A percentile compares a stretch with the other conserved stretches of the same genome.
Evolutionary conservation across 306 rosid genomes (phyloP).

Genomic region (Trifolium pratense): DNA sequence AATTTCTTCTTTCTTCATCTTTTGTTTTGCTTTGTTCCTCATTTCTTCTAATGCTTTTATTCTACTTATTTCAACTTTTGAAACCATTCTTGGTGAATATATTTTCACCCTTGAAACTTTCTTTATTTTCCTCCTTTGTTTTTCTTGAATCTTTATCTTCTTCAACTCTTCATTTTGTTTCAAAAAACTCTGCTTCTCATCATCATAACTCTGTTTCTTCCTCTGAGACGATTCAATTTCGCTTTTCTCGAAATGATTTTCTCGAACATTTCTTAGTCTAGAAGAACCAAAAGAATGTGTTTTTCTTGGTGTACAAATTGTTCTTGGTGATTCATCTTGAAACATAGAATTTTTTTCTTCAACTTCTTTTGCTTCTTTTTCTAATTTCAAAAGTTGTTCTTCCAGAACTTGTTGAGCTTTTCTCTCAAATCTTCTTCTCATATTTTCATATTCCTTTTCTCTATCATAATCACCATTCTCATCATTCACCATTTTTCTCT

Average conservation of each 20-base stretch:
- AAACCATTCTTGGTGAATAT: slow-evolving; percentile 69
- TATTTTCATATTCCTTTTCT: slow-evolving; percentile 49
- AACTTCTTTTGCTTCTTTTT: slow-evolving; percentile 40
- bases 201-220: slow-evolving; percentile 5
- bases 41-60: slow-evolving; percentile 72
- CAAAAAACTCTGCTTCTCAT: slow-evolving; percentile 33
- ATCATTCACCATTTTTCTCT: slow-evolving; percentile 42
- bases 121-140: slow-evolving; percentile 58
- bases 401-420: slow-evolving; percentile 48
- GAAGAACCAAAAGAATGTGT: slow-evolving; percentile 42
- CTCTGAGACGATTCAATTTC: slow-evolving; percentile 27
- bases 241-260: slow-evolving; percentile 39
- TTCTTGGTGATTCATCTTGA: slow-evolving; percentile 51
- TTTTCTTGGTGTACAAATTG: slow-evolving; percentile 53
- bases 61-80: slow-evolving; percentile 70
- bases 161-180: slow-evolving; percentile 55
- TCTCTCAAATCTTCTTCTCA: slow-evolving; percentile 51
- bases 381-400: slow-evolving; percentile 48
- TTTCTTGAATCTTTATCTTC: slow-evolving; percentile 51
- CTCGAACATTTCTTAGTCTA: slow-evolving; percentile 43
- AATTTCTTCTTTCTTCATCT: slow-evolving; percentile 49
- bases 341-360: slow-evolving; percentile 42
- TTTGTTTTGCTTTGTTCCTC: slow-evolving; percentile 65
- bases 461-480: slow-evolving; percentile 35
- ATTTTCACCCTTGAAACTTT: slow-evolving; percentile 54